Percentiles rank a stretch among this genome's conserved stretches.
phyloP scores from a whole-genome alignment of 257 asterid species.

The Apocynum venetum region DNA sequence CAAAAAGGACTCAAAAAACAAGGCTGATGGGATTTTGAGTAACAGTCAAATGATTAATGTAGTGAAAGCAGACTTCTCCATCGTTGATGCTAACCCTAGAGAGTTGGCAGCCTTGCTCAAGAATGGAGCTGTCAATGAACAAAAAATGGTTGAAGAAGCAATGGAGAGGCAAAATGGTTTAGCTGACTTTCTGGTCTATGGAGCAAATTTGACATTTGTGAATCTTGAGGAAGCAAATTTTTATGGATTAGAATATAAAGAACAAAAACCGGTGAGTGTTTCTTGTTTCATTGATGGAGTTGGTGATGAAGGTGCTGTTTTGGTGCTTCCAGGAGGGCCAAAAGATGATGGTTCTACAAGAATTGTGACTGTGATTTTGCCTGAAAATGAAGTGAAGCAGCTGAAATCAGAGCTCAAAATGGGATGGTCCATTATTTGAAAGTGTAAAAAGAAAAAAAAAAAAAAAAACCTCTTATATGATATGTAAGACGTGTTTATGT shows the following conservation, averaged over 20 bases:
- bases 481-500: too few relatives aligned
- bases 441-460: too few relatives aligned
- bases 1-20: conserved; percentile 18
- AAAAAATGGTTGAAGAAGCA: conserved; percentile 37
- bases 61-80: conserved; percentile 37
- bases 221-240: conserved; percentile 46
- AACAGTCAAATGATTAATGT: conserved; percentile 48
- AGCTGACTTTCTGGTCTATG: conserved; percentile 60
- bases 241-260: conserved; percentile 48
- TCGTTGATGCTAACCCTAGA: conserved; percentile 35
- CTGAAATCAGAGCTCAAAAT: conserved; percentile 45
- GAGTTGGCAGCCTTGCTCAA: conserved; percentile 48
- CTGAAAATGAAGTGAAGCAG: conserved; percentile 49
- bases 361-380: conserved; percentile 45
- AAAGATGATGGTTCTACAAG: conserved; percentile 27
- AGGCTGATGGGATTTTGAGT: conserved; percentile 26
- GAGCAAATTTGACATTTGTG: conserved; percentile 68
- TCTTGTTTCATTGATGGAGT: conserved; percentile 58
- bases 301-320: conserved; percentile 63
- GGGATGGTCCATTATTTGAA: too few relatives aligned
- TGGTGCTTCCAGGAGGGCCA: conserved; percentile 55
- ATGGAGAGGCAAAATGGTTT: conserved; percentile 45
- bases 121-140: conserved; percentile 36
- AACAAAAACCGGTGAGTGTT: conserved; percentile 41
- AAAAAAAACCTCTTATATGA: too few relatives aligned